Evolutionary conservation across 2,329 filamentous ascomycete genomes (phyloP).

Genomic region (Venturia nashicola): DNA sequence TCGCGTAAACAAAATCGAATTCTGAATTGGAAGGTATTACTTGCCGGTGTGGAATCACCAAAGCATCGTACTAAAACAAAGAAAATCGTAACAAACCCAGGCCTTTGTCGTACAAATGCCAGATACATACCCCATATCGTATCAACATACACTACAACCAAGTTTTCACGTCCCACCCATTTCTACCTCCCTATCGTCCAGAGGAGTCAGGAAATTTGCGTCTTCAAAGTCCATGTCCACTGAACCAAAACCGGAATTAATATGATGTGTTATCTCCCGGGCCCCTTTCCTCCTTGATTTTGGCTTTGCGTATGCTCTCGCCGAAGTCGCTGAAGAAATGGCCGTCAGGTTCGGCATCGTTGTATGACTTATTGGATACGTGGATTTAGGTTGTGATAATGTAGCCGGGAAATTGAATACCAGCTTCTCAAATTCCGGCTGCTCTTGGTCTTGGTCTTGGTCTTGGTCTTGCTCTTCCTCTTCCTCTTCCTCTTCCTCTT

Average conservation of each 20-base stretch:
- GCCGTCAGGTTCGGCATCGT: slow-evolving; percentile 10
- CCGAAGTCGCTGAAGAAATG: not conserved
- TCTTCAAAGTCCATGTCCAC: slow-evolving; percentile 52
- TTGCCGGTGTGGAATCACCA: not conserved
- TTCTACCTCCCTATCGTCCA: slow-evolving; percentile 16
- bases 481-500: slow-evolving; percentile 21
- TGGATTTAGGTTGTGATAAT: not conserved
- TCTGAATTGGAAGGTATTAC: not conserved
- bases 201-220: slow-evolving; percentile 43
- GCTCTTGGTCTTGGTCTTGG: too few species aligned
- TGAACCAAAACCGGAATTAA: slow-evolving; percentile 13
- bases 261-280: slow-evolving; percentile 25
- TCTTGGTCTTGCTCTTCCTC: too few species aligned
- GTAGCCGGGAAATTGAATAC: not conserved
- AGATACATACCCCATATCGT: not conserved
- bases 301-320: slow-evolving; percentile 2
- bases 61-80: not conserved
- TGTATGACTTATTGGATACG: slow-evolving; percentile 14
- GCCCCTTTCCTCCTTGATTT: slow-evolving; percentile 14
- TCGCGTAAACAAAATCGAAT: not conserved
- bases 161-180: not conserved
- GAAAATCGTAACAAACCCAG: not conserved
- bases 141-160: not conserved
- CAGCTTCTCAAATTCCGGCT: slow-evolving; percentile 20
- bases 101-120: not conserved